Percentiles rank a stretch among this genome's conserved stretches.
Evolutionary conservation across 2,329 filamentous ascomycete genomes (phyloP).

Genomic region (Epichloe sp.): DNA sequence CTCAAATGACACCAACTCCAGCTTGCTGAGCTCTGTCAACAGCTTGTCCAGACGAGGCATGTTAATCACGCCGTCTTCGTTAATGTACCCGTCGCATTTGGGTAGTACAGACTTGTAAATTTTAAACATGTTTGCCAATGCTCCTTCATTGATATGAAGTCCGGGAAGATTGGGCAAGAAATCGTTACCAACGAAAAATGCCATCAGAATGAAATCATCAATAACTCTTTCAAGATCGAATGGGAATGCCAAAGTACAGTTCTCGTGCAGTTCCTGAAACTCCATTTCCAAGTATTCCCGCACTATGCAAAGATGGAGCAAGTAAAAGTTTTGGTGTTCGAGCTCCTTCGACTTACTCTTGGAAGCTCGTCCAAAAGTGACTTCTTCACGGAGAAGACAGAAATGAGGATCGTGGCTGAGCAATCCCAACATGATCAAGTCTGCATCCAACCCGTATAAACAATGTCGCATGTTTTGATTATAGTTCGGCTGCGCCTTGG

Average conservation of each 20-base stretch:
- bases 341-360: slow-evolving; percentile 89
- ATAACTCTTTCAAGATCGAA: slow-evolving; percentile 95
- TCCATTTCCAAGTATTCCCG: slow-evolving; percentile 94
- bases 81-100: slow-evolving; percentile 85
- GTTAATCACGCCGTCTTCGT: slow-evolving; percentile 88
- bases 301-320: slow-evolving; percentile 95
- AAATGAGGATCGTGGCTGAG: slow-evolving; percentile 98
- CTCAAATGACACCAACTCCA: slow-evolving; percentile 90
- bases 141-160: slow-evolving; percentile 96
- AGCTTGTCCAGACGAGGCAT: slow-evolving; percentile 64
- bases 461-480: slow-evolving; percentile 91
- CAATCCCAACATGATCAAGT: slow-evolving; percentile 95
- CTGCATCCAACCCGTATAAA: slow-evolving; percentile 90
- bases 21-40: slow-evolving; percentile 71
- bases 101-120: slow-evolving; percentile 88
- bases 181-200: slow-evolving; percentile 98
- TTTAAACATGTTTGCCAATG: slow-evolving; percentile 91
- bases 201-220: slow-evolving; percentile 99
- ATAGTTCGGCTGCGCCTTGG: slow-evolving; percentile 89
- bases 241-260: slow-evolving; percentile 56
- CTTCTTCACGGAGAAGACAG: slow-evolving; percentile 90
- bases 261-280: slow-evolving; percentile 79
- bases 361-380: slow-evolving; percentile 83
- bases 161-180: slow-evolving; percentile 95
- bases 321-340: slow-evolving; percentile 96